Percentiles rank a stretch among this genome's conserved stretches.
These are phyloP conservation scores for Barnettozyma salicaria DNA, from an alignment of 805 yeast species.

Conservation along the genomic window DNA sequence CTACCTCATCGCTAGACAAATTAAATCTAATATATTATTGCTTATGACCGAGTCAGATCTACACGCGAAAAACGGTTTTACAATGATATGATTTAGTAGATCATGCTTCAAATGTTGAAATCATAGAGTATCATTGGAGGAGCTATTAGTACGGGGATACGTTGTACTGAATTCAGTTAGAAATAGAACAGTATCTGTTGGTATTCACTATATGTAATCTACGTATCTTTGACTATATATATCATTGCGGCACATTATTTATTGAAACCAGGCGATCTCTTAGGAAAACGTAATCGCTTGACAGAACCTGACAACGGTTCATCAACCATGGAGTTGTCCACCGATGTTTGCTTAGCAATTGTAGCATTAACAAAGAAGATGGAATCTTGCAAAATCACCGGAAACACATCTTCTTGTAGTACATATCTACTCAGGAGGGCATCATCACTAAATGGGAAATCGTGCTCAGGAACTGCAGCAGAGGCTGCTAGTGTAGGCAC, in stretches of 20 bases:
- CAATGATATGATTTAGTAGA: not conserved
- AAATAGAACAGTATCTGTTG: no score
- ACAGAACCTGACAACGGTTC: not conserved
- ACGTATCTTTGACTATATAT: no score
- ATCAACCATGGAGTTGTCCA: not conserved
- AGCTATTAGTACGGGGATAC: not conserved
- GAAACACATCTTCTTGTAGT: slow-evolving; percentile 6
- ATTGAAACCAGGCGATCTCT: slow-evolving; percentile 1
- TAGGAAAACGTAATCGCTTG: no score
- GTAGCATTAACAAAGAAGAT: slow-evolving; percentile 12
- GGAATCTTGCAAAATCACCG: slow-evolving; percentile 8
- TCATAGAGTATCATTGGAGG: not conserved
- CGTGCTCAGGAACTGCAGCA: slow-evolving; percentile 3
- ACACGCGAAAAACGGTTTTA: no score
- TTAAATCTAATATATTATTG: not conserved
- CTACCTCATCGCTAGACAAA: not conserved
- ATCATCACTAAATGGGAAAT: slow-evolving; percentile 8
- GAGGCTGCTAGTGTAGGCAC: not conserved
- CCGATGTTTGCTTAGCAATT: slow-evolving; percentile 4
- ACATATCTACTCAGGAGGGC: slow-evolving; percentile 4
- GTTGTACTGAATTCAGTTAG: not conserved
- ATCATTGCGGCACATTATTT: no score
- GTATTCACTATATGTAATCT: no score
- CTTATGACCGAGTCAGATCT: not conserved
- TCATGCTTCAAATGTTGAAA: not conserved